Evolutionary conservation across 2,329 filamentous ascomycete genomes (phyloP), one percentile per base, ranked within the genome.

Genomic region (Domatiomyces globalis): DNA sequence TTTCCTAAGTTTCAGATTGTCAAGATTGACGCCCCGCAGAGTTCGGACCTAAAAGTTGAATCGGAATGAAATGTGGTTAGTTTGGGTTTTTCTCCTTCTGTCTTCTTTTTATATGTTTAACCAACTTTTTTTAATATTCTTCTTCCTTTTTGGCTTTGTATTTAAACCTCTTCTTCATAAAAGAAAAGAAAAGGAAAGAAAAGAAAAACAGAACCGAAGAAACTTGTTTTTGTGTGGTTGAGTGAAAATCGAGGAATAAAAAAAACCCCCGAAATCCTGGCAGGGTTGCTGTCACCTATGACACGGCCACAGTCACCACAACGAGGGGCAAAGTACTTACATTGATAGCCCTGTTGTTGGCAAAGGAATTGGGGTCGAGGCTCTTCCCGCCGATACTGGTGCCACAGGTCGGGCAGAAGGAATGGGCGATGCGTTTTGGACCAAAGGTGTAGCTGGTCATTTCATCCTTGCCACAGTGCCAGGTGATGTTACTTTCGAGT

Each of bases 341-440:
- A 57, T 66, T 66, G 20, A 66, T 47, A 43, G 62, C 62, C 9
- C 56, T 54, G 60, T 57, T 39, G 52, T 58, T 54, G 44, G 51
- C 47, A 46, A 58, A 56, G 48, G 54, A 54, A 54, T 60, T 45
- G 43, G 63, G 50, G 29, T 60, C 58, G 7, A 54, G 60, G 46
- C 60, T 63, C 27, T 59, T 59, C 44, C 55, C 58, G 29, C 55
- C 51, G 43, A 66, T 54, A 45, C 60, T 63, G 1, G 63, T 61
- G 2, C 64, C 64, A 43, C 65, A 66, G 6, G 55, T 61, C 5
- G 53, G 50, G 54, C 64, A 66, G 46, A 66, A 66, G 5, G 58
- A 61, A 44, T 66, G 63, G 2, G 58, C 60, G 22, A 61, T 60
- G 9, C 52, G 55, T 36, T 61, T 55, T 2, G 60, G 52, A 5